Evolutionary conservation across 768 basidiomycete species (phyloP).

Genomic region (Naganishia antarctica): DNA sequence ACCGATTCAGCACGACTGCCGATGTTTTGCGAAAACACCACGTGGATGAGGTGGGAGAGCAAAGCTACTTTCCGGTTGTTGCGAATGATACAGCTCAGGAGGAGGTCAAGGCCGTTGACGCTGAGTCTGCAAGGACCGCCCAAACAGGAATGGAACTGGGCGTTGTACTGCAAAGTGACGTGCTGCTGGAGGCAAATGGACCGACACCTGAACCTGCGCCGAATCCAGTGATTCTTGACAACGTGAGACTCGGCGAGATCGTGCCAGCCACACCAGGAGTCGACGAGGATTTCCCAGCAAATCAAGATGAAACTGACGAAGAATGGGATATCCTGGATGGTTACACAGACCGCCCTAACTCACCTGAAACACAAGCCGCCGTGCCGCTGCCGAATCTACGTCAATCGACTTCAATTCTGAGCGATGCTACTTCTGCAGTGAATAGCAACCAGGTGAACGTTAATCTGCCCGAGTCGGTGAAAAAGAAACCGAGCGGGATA

Average conservation of each 20-base stretch:
- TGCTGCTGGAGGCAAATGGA: no score
- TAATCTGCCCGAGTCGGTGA: background rate
- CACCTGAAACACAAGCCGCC: background rate
- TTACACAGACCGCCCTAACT: background rate
- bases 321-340: constrained; percentile 9
- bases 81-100: background rate
- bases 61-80: constrained; percentile 13
- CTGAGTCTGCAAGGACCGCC: no score
- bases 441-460: background rate
- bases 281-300: background rate
- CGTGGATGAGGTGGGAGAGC: constrained; percentile 3
- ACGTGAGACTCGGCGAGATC: background rate
- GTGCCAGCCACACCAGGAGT: background rate
- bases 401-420: background rate
- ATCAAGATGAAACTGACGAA: background rate
- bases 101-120: background rate
- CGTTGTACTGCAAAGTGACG: no score
- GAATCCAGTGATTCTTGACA: background rate
- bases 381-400: background rate
- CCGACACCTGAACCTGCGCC: background rate
- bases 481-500: constrained; percentile 2
- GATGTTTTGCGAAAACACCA: constrained; percentile 9
- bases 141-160: no score
- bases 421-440: background rate
- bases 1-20: constrained; percentile 7